phyloP scores from a whole-genome alignment of 495 filamentous ascomycete species.

The Clavariopsis aquatica region DNA sequence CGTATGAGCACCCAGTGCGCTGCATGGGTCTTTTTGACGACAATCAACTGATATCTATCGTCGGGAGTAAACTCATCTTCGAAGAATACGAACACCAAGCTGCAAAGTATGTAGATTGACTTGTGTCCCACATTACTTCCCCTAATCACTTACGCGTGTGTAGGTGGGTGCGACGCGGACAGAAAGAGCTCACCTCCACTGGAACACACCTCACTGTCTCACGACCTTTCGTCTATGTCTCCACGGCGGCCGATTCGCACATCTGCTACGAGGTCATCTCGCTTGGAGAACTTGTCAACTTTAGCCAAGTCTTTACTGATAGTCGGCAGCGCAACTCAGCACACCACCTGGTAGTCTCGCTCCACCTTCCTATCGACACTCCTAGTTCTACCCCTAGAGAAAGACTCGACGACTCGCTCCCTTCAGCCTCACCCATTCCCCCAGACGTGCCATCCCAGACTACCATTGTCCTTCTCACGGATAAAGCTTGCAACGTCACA shows the following conservation, averaged over 20 bases:
- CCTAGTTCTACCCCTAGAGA: not conserved
- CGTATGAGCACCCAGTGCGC: constrained; percentile 18
- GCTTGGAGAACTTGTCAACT: constrained; percentile 23
- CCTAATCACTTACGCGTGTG: constrained; percentile 5
- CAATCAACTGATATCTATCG: constrained; percentile 3
- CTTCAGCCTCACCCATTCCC: not conserved
- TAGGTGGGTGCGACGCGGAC: constrained; percentile 24
- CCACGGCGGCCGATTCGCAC: constrained; percentile 42
- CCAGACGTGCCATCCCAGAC: constrained; percentile 12
- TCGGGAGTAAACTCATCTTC: constrained; percentile 9
- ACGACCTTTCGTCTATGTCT: constrained; percentile 41
- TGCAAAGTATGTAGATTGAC: constrained; percentile 18
- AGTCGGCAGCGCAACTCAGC: constrained; percentile 6
- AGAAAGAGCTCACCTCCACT: constrained; percentile 36
- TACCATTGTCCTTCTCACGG: constrained; percentile 33
- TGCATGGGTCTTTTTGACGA: constrained; percentile 20
- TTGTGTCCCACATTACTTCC: too few relatives aligned
- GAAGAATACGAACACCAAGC: constrained; percentile 7
- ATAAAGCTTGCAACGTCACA: constrained; percentile 37
- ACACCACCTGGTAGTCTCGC: constrained; percentile 22
- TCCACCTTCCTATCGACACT: not conserved
- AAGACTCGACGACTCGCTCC: not conserved
- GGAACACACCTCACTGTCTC: constrained; percentile 39
- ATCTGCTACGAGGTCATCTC: constrained; percentile 42
- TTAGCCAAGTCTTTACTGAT: constrained; percentile 40